These are phyloP conservation scores for Evernia prunastri DNA, from an alignment of 495 filamentous ascomycete genomes.

Conservation along the genomic window DNA sequence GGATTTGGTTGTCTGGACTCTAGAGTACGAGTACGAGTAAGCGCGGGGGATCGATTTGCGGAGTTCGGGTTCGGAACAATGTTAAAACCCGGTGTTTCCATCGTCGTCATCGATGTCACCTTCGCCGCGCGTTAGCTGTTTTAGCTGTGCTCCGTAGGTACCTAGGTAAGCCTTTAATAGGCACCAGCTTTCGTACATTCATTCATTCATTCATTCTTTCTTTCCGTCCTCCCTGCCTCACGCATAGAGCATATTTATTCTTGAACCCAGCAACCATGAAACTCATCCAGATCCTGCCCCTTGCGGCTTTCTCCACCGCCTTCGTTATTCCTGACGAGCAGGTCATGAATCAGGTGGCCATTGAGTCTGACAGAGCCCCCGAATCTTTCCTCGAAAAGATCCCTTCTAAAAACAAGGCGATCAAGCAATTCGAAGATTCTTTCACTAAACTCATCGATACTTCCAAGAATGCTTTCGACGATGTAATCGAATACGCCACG, in stretches of 20 bases:
- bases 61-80: too few relatives aligned
- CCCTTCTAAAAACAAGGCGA: slow-evolving; percentile 35
- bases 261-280: slow-evolving; percentile 35
- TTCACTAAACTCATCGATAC: slow-evolving; percentile 33
- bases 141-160: background rate
- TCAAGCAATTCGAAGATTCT: slow-evolving; percentile 30
- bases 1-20: too few relatives aligned
- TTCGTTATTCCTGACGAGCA: slow-evolving; percentile 53
- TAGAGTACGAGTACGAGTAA: too few relatives aligned
- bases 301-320: slow-evolving; percentile 48
- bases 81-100: background rate
- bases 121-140: background rate
- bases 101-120: slow-evolving; percentile 1
- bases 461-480: slow-evolving; percentile 42
- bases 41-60: too few relatives aligned
- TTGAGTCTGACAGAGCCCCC: slow-evolving; percentile 32
- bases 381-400: slow-evolving; percentile 33
- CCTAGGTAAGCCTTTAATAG: background rate
- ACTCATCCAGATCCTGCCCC: slow-evolving; percentile 44
- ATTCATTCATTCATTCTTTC: too few relatives aligned
- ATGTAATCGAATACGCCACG: slow-evolving; percentile 36
- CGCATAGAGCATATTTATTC: background rate
- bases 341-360: slow-evolving; percentile 32
- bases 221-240: background rate
- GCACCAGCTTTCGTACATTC: background rate